Evolutionary conservation across 2,329 filamentous ascomycete species (phyloP).

Genomic region (Shiraia sp.): DNA sequence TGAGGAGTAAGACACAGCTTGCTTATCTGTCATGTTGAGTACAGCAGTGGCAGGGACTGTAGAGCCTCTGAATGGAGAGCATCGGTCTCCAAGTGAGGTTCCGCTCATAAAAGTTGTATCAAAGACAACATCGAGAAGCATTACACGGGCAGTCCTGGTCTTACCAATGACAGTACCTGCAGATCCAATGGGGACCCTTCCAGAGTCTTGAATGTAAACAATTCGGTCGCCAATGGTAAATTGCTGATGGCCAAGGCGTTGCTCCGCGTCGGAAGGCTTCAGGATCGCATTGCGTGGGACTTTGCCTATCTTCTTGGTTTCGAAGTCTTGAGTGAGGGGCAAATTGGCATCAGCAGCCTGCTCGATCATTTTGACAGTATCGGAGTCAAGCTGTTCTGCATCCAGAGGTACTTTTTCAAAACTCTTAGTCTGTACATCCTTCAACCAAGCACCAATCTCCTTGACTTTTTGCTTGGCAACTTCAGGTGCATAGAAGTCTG

Average conservation of each 20-base stretch:
- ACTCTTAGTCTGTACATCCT: conserved; percentile 84
- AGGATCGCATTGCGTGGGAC: conserved; percentile 87
- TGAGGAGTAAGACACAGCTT: conserved; percentile 72
- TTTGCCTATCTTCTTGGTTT: conserved; percentile 72
- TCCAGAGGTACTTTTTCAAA: conserved; percentile 97
- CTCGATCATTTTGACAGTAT: conserved; percentile 81
- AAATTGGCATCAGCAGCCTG: conserved; percentile 65
- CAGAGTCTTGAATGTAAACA: conserved; percentile 88
- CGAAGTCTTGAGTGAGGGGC: conserved; percentile 39
- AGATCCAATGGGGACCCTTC: conserved; percentile 90
- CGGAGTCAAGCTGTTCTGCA: conserved; percentile 92
- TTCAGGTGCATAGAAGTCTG: conserved; percentile 79
- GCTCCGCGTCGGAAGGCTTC: conserved; percentile 94
- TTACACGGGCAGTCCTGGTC: conserved; percentile 80
- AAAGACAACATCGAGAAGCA: conserved; percentile 89
- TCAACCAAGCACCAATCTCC: conserved; percentile 92
- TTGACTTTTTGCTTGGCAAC: conserved; percentile 80
- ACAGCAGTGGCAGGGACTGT: conserved; percentile 88
- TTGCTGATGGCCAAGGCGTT: conserved; percentile 80
- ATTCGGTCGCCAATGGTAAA: conserved; percentile 89
- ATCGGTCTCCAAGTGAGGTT: conserved; percentile 85
- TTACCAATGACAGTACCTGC: conserved; percentile 94
- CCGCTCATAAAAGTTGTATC: conserved; percentile 97
- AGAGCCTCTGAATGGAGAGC: conserved; percentile 90
- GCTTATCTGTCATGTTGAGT: conserved; percentile 81